Conservation (phyloP, 108 stramenopile species). For the Nitzschia sp. region DNA sequence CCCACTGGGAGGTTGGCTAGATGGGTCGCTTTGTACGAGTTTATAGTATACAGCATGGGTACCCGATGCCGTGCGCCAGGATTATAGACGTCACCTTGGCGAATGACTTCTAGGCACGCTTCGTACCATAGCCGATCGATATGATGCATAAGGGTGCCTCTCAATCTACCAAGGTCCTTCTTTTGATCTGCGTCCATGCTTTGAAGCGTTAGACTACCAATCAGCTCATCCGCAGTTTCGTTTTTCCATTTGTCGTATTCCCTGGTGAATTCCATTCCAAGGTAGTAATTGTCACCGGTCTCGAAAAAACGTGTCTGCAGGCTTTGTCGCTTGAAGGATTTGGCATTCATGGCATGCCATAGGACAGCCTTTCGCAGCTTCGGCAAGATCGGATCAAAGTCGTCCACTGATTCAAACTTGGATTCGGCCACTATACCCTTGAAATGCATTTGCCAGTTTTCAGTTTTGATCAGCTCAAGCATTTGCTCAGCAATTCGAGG, state of each 20-base stretch:
- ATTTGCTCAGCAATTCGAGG: slow-evolving; percentile 25
- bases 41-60: slow-evolving; percentile 30
- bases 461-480: slow-evolving; percentile 17
- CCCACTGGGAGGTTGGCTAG: slow-evolving; percentile 22
- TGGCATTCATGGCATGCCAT: slow-evolving; percentile 12
- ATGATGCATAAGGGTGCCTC: slow-evolving; percentile 22
- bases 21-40: slow-evolving; percentile 13
- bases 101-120: slow-evolving; percentile 33
- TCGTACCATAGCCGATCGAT: slow-evolving; percentile 47
- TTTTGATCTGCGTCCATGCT: neutral
- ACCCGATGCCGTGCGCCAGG: slow-evolving; percentile 23
- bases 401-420: slow-evolving; percentile 18
- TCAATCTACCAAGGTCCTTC: slow-evolving; percentile 7
- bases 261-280: slow-evolving; percentile 42
- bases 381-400: slow-evolving; percentile 18
- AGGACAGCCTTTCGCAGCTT: slow-evolving; percentile 23
- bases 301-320: slow-evolving; percentile 42
- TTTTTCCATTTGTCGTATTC: slow-evolving; percentile 46
- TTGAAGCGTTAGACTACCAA: neutral
- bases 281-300: slow-evolving; percentile 38
- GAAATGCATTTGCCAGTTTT: slow-evolving; percentile 43
- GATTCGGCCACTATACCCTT: slow-evolving; percentile 19
- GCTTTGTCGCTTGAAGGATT: slow-evolving; percentile 22
- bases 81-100: slow-evolving; percentile 35
- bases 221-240: slow-evolving; percentile 13